phyloP scores from a whole-genome alignment of 2,329 filamentous ascomycete species.

The Orbilia blumenaviensis region DNA sequence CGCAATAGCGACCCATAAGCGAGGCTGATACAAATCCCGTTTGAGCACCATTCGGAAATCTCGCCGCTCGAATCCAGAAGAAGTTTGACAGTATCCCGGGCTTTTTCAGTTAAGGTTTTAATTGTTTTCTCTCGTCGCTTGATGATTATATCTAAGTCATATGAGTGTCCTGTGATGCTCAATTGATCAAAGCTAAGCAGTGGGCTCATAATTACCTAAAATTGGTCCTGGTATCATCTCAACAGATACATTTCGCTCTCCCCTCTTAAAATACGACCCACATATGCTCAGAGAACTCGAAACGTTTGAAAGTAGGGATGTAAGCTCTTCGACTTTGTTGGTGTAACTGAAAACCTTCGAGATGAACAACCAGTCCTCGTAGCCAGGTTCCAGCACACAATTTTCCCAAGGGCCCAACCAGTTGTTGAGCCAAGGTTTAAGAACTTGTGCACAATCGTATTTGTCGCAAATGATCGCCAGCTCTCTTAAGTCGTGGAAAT shows the following conservation, averaged over 20 bases:
- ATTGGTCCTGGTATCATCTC: not conserved
- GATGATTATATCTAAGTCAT: not conserved
- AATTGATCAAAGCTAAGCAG: not conserved
- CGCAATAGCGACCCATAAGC: conserved; percentile 11
- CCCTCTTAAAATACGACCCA: conserved; percentile 14
- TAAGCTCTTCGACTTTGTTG: not conserved
- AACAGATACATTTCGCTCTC: not conserved
- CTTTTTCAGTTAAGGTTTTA: not conserved
- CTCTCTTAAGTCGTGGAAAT: not conserved
- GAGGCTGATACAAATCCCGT: conserved; percentile 3
- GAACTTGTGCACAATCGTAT: conserved; percentile 23
- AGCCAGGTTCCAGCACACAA: not conserved
- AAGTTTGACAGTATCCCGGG: not conserved
- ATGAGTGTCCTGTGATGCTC: not conserved
- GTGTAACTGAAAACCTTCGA: conserved; percentile 8
- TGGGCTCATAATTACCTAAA: not conserved
- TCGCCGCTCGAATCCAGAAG: not conserved
- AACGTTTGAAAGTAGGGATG: not conserved
- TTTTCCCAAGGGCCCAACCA: conserved; percentile 12
- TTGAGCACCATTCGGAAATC: not conserved
- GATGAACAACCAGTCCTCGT: conserved; percentile 26
- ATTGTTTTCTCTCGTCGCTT: not conserved
- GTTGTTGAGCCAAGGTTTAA: conserved; percentile 7
- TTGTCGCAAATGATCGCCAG: conserved; percentile 25
- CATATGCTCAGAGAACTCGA: conserved; percentile 18